These are phyloP conservation scores for Cephalotrichum gorgonifer DNA, from an alignment of 2,329 filamentous ascomycete species.

Conservation along the genomic window DNA sequence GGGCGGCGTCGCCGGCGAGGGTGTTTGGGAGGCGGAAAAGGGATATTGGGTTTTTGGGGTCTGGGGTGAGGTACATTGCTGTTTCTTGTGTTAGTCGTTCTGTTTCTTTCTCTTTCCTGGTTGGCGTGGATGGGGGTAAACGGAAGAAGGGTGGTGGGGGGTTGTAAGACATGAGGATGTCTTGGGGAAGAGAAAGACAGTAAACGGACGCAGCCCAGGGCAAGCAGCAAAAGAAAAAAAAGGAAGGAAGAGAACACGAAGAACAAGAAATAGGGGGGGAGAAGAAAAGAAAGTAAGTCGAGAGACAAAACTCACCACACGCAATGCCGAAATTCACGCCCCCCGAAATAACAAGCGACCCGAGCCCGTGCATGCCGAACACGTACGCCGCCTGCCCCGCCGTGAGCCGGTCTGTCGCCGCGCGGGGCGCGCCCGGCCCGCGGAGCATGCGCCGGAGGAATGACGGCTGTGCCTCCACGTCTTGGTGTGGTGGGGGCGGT, in stretches of 20 bases:
- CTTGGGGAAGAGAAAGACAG: not conserved
- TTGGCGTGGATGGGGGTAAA: not conserved
- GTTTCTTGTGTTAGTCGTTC: not conserved
- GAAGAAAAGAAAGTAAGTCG: not conserved
- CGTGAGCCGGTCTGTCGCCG: constrained; percentile 17
- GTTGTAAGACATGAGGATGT: not conserved
- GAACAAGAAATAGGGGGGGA: not conserved
- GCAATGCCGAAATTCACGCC: constrained; percentile 42
- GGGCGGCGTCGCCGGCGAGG: constrained; percentile 35
- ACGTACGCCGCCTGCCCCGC: constrained; percentile 37
- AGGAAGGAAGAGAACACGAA: not conserved
- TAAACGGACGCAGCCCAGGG: not conserved
- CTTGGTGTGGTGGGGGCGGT: not conserved
- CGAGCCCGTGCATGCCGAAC: constrained; percentile 34
- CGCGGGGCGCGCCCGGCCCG: not conserved
- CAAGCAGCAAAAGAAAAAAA: not conserved
- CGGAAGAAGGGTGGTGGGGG: not conserved
- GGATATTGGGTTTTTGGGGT: constrained; percentile 25
- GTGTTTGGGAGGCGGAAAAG: constrained; percentile 41
- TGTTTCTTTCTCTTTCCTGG: not conserved
- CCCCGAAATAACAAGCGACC: constrained; percentile 34
- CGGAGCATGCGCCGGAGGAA: not conserved
- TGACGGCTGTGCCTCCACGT: not conserved
- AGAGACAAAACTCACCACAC: constrained; percentile 26
- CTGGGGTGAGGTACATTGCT: constrained; percentile 34